Evolutionary conservation across 169 alveolate species (phyloP).

Genomic region (Eimeria praecox): DNA sequence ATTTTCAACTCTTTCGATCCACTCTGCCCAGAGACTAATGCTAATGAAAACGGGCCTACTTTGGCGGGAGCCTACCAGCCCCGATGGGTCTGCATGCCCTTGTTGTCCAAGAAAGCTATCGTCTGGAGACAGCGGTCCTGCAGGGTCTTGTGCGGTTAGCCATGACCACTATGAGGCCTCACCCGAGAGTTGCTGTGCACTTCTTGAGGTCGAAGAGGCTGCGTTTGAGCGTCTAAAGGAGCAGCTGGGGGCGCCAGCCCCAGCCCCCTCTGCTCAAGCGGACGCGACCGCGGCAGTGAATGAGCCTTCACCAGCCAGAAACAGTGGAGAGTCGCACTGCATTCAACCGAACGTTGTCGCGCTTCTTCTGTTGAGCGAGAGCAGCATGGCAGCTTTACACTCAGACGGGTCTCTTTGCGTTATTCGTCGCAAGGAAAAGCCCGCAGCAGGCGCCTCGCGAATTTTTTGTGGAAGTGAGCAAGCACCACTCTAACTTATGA

Average conservation of each 20-base stretch:
- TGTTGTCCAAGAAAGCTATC: constrained; percentile 25
- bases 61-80: constrained; percentile 61
- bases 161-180: not conserved
- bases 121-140: not conserved
- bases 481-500: not conserved
- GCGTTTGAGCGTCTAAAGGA: constrained; percentile 43
- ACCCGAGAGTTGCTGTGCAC: not conserved
- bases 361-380: not conserved
- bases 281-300: not conserved
- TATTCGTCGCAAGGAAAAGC: constrained; percentile 45
- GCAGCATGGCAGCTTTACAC: constrained; percentile 11
- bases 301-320: constrained; percentile 17
- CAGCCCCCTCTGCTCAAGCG: constrained; percentile 36
- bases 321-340: not conserved
- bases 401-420: constrained; percentile 33
- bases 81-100: not conserved
- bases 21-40: constrained; percentile 66
- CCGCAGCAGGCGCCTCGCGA: constrained; percentile 28
- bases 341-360: constrained; percentile 24
- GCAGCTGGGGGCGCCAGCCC: constrained; percentile 56
- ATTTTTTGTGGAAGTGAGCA: constrained; percentile 66
- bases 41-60: constrained; percentile 58
- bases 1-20: constrained; percentile 58
- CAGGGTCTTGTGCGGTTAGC: not conserved
- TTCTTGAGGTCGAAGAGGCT: constrained; percentile 7